Evolutionary conservation across 1,139 yeast species (phyloP).

Genomic region (Geotrichum klebahnii): DNA sequence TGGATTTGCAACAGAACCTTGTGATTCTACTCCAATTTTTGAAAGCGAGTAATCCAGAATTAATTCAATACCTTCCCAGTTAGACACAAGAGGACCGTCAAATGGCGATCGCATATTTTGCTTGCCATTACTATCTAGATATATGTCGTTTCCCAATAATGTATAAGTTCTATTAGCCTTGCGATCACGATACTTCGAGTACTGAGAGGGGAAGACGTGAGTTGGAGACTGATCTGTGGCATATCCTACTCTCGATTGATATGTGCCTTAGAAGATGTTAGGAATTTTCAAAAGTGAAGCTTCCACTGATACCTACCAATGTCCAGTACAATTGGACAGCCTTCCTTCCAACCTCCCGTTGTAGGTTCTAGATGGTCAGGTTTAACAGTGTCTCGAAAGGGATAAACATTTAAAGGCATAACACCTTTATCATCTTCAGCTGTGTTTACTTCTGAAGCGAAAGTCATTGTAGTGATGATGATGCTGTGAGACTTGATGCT

Average conservation of each 20-base stretch:
- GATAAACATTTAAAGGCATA: conserved; percentile 47
- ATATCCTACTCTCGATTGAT: conserved; percentile 67
- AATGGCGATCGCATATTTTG: conserved; percentile 73
- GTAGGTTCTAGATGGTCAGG: conserved; percentile 50
- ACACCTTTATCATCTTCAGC: conserved; percentile 11
- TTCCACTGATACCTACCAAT: conserved; percentile 46
- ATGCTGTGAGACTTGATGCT: not conserved
- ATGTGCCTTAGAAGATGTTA: conserved; percentile 37
- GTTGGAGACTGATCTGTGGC: conserved; percentile 53
- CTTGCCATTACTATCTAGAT: conserved; percentile 63
- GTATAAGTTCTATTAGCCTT: conserved; percentile 61
- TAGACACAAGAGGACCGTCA: conserved; percentile 80
- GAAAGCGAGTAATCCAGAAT: conserved; percentile 79
- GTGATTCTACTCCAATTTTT: conserved; percentile 57
- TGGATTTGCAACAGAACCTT: conserved; percentile 66
- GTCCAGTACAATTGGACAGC: conserved; percentile 64
- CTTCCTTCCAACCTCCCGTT: conserved; percentile 48
- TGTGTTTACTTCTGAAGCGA: too few relatives aligned
- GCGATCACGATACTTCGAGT: conserved; percentile 76
- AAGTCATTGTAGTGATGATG: too few relatives aligned
- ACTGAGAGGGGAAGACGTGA: conserved; percentile 62
- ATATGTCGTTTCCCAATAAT: conserved; percentile 78
- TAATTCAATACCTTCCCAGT: conserved; percentile 87
- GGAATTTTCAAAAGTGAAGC: not conserved
- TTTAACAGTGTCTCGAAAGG: conserved; percentile 47